Evolutionary conservation across 164 flowering plant species (phyloP).

Genomic region (Brasenia schreberi): DNA sequence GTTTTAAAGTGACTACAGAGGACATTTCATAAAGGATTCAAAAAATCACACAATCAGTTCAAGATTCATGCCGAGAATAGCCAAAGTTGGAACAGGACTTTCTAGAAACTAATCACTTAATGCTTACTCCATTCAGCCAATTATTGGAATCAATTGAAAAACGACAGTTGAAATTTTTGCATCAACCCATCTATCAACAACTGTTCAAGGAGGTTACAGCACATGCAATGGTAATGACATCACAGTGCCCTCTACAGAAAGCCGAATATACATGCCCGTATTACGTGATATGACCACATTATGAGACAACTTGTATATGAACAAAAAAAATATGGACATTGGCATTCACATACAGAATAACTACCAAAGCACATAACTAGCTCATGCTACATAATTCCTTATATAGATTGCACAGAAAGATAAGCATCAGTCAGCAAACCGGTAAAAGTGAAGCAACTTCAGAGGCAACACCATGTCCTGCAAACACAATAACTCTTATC

Average conservation of each 20-base stretch:
- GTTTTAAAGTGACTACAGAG: too few species aligned
- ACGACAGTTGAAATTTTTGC: not conserved
- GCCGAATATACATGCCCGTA: not conserved
- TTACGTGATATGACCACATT: not conserved
- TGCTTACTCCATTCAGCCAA: too few species aligned
- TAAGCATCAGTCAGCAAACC: slow-evolving; percentile 5
- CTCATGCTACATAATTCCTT: too few species aligned
- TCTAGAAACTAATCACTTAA: too few species aligned
- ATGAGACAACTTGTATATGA: not conserved
- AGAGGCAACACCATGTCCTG: slow-evolving; percentile 38
- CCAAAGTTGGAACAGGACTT: too few species aligned
- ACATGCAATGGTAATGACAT: not conserved
- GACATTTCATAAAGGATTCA: too few species aligned
- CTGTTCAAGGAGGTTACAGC: not conserved
- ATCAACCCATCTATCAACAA: not conserved
- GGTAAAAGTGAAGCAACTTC: slow-evolving; percentile 46
- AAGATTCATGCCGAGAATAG: too few species aligned
- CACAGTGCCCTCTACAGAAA: not conserved
- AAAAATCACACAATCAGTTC: too few species aligned
- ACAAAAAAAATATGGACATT: not conserved
- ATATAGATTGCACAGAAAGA: not conserved
- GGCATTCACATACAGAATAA: not conserved
- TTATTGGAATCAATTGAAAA: too few species aligned
- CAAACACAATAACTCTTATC: slow-evolving; percentile 1
- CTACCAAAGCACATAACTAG: too few species aligned